phyloP scores from a whole-genome alignment of 164 flowering plant species.

The Sextonia rubra region DNA sequence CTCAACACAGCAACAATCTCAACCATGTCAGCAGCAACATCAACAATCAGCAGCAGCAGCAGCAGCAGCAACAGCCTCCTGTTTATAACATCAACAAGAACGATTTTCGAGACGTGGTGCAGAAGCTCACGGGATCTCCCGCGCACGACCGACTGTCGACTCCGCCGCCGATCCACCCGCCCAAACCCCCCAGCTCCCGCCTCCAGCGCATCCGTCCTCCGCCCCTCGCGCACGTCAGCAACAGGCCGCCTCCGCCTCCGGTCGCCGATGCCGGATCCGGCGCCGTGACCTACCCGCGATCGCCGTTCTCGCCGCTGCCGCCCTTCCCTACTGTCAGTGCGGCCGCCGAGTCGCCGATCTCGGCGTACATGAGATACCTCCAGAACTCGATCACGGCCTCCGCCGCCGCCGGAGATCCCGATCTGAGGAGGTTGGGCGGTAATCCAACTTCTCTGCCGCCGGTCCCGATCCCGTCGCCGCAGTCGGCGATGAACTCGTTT shows the following conservation, averaged over 20 bases:
- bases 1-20: background rate
- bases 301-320: constrained; percentile 77
- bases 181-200: constrained; percentile 70
- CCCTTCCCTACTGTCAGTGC: constrained; percentile 77
- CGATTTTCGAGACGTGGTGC: constrained; percentile 90
- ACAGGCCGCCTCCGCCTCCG: constrained; percentile 30
- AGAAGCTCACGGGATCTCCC: constrained; percentile 91
- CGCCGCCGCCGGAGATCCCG: constrained; percentile 27
- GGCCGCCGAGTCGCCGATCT: constrained; percentile 90
- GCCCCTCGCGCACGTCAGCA: constrained; percentile 60
- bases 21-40: background rate
- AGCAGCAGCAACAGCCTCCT: constrained; percentile 66
- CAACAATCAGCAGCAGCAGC: background rate
- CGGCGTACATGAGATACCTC: constrained; percentile 81
- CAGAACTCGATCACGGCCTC: constrained; percentile 33
- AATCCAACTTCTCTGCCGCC: constrained; percentile 15
- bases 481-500: background rate
- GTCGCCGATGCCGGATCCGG: background rate
- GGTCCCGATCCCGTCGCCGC: constrained; percentile 8
- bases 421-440: constrained; percentile 33
- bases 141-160: constrained; percentile 17
- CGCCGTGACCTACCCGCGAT: background rate
- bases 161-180: constrained; percentile 46
- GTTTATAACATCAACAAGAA: constrained; percentile 89
- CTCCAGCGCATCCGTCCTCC: constrained; percentile 95